These are phyloP conservation scores for Colletotrichum cereale DNA, from an alignment of 2,329 filamentous ascomycete species.

Conservation along the genomic window DNA sequence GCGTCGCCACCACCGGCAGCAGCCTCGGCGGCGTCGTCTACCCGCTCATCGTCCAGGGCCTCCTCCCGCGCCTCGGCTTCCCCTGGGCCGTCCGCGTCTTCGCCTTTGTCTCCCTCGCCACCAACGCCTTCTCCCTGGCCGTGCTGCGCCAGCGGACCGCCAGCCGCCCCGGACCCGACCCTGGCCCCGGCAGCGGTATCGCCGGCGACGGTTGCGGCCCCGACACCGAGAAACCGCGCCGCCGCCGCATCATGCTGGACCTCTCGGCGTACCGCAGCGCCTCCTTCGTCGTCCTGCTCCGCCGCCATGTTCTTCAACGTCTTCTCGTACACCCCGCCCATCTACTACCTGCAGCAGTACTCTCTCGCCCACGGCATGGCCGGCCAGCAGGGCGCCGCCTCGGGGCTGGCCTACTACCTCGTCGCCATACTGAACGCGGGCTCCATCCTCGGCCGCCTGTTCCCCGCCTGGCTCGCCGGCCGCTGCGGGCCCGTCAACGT, in stretches of 20 bases:
- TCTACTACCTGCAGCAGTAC: conserved; percentile 61
- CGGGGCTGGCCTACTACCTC: conserved; percentile 56
- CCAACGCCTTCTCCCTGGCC: conserved; percentile 47
- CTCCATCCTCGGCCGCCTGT: conserved; percentile 61
- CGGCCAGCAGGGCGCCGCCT: conserved; percentile 42
- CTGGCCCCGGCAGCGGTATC: too few species aligned
- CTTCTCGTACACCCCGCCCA: conserved; percentile 54
- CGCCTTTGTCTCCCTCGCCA: conserved; percentile 50
- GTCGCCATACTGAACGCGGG: conserved; percentile 65
- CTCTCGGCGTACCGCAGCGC: conserved; percentile 46
- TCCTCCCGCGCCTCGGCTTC: conserved; percentile 49
- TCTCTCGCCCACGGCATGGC: conserved; percentile 52
- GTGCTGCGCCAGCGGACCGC: conserved; percentile 45
- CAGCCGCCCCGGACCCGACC: too few species aligned
- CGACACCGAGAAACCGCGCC: conserved; percentile 6
- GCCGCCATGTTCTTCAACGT: conserved; percentile 51
- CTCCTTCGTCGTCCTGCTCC: conserved; percentile 50
- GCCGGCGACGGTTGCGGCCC: too few species aligned
- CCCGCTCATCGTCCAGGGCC: conserved; percentile 52
- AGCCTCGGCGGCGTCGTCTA: conserved; percentile 55
- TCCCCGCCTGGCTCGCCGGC: conserved; percentile 60
- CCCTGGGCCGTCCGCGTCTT: conserved; percentile 52
- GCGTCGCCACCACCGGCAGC: conserved; percentile 57
- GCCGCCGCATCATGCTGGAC: conserved; percentile 47
- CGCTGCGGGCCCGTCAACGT: conserved; percentile 56